phyloP scores from a whole-genome alignment of 352 stramenopile genomes.

The Pythium dissotocum region DNA sequence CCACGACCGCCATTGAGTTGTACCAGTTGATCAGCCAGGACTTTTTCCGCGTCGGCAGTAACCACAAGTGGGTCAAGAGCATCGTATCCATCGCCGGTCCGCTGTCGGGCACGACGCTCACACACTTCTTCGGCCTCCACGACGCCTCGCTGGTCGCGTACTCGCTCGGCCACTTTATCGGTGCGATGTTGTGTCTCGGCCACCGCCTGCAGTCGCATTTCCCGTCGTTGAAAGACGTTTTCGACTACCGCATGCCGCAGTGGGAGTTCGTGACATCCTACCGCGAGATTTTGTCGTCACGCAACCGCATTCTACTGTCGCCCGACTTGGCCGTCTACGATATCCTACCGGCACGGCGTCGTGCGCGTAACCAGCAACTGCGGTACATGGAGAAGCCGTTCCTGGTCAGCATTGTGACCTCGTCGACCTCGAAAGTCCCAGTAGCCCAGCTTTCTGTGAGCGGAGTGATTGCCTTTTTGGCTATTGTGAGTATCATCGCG shows the following conservation, averaged over 20 bases:
- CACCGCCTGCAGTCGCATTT: slow-evolving; percentile 29
- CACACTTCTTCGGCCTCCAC: slow-evolving; percentile 23
- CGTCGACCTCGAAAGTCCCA: slow-evolving; percentile 36
- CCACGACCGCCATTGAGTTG: slow-evolving; percentile 63
- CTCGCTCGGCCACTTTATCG: slow-evolving; percentile 19
- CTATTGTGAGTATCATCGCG: background rate
- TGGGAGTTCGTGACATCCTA: slow-evolving; percentile 32
- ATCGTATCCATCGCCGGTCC: slow-evolving; percentile 52
- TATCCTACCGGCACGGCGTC: slow-evolving; percentile 38
- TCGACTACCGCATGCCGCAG: slow-evolving; percentile 37
- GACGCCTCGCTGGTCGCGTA: slow-evolving; percentile 8
- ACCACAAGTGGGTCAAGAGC: slow-evolving; percentile 53
- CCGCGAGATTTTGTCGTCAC: slow-evolving; percentile 22
- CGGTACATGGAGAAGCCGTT: slow-evolving; percentile 55
- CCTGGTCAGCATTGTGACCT: slow-evolving; percentile 68
- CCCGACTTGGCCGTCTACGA: slow-evolving; percentile 25
- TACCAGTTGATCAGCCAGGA: slow-evolving; percentile 66
- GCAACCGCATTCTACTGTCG: slow-evolving; percentile 19
- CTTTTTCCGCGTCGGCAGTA: slow-evolving; percentile 50
- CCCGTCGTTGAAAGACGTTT: slow-evolving; percentile 28
- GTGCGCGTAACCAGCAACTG: slow-evolving; percentile 44
- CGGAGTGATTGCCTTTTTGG: background rate
- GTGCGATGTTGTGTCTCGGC: slow-evolving; percentile 22
- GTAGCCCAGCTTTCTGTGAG: slow-evolving; percentile 11
- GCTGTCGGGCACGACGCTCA: slow-evolving; percentile 28